Evolutionary conservation across 352 stramenopile genomes (phyloP).

Genomic region (Pythium grandisporangium): DNA sequence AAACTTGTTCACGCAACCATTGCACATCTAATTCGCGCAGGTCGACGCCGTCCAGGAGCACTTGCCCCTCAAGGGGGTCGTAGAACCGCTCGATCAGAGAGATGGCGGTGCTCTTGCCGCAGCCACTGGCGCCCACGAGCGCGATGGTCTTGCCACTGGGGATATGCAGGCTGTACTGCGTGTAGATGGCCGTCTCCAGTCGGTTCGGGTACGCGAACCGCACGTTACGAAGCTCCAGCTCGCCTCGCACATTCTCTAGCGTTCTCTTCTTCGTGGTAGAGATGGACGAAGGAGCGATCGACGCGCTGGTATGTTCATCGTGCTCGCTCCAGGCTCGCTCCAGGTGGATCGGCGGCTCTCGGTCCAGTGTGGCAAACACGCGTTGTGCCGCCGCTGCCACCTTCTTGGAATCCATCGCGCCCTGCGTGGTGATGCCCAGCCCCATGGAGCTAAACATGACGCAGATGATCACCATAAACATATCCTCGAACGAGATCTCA

Average conservation of each 20-base stretch:
- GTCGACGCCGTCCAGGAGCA: slow-evolving; percentile 64
- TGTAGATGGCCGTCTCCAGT: slow-evolving; percentile 63
- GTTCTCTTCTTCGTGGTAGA: slow-evolving; percentile 6
- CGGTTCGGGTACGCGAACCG: slow-evolving; percentile 87
- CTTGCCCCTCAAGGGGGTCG: slow-evolving; percentile 29
- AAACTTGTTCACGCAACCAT: slow-evolving; percentile 32
- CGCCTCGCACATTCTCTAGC: slow-evolving; percentile 25
- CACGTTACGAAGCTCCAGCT: slow-evolving; percentile 78
- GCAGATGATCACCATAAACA: slow-evolving; percentile 40
- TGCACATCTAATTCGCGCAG: slow-evolving; percentile 48
- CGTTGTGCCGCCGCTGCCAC: slow-evolving; percentile 38
- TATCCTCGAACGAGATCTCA: slow-evolving; percentile 28
- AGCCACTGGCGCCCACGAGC: slow-evolving; percentile 78
- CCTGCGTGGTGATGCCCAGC: slow-evolving; percentile 45
- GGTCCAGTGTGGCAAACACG: slow-evolving; percentile 82
- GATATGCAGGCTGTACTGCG: slow-evolving; percentile 60
- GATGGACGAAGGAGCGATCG: no score
- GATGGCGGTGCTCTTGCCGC: slow-evolving; percentile 83
- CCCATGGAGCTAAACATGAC: slow-evolving; percentile 46
- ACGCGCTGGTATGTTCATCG: no score
- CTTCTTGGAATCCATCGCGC: slow-evolving; percentile 34
- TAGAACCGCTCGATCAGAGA: slow-evolving; percentile 83
- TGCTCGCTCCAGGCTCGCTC: no score
- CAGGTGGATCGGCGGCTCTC: slow-evolving; percentile 27
- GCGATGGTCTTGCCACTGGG: slow-evolving; percentile 65